A percentile compares a stretch with the other conserved stretches of the same genome.
Evolutionary conservation across 192 early-diverging fungal species (phyloP).

Genomic region (Coemansia asiatica): DNA sequence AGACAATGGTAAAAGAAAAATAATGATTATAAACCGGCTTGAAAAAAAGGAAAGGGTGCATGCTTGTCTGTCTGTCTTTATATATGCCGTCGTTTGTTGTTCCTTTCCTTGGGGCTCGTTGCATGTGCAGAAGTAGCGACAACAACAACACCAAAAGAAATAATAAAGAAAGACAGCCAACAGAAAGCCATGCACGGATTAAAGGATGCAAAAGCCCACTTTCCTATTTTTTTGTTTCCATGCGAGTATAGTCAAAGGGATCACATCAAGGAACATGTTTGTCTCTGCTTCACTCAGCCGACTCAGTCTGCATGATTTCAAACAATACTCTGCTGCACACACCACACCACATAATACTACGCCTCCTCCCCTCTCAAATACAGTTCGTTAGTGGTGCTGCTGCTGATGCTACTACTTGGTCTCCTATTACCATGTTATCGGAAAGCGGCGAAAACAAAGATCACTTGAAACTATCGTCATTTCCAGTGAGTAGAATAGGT

Average conservation of each 20-base stretch:
- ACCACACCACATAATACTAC: too few relatives aligned
- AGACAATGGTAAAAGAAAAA: slow-evolving; percentile 4
- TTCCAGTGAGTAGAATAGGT: too few relatives aligned
- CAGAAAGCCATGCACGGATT: not conserved
- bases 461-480: too few relatives aligned
- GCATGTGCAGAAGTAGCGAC: too few relatives aligned
- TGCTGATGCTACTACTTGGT: too few relatives aligned
- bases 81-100: not conserved
- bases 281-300: not conserved
- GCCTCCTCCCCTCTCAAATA: too few relatives aligned
- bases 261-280: not conserved
- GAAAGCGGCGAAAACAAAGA: too few relatives aligned
- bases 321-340: too few relatives aligned
- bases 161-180: not conserved
- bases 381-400: too few relatives aligned
- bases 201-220: not conserved
- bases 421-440: too few relatives aligned
- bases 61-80: not conserved
- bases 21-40: slow-evolving; percentile 6
- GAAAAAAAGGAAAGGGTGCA: slow-evolving; percentile 8
- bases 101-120: not conserved
- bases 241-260: not conserved
- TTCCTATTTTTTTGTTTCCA: not conserved
- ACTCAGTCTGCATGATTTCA: not conserved
- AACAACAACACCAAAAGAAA: too few relatives aligned